Conservation (phyloP, 495 filamentous ascomycete genomes). For the Penicillium flavigenum region DNA sequence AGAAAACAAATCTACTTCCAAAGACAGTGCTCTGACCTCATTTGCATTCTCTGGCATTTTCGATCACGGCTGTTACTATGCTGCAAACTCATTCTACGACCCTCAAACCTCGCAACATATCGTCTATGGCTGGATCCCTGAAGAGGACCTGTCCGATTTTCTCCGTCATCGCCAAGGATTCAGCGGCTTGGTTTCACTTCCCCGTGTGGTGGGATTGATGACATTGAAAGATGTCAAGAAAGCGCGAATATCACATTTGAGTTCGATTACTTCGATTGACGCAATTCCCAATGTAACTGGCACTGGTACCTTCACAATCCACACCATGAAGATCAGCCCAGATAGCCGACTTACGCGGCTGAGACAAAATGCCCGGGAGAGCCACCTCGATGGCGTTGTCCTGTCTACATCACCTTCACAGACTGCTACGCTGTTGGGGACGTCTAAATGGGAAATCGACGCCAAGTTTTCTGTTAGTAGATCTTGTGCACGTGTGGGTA, state of each 20-base stretch:
- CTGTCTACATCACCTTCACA: constrained; percentile 1
- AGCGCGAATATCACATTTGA: constrained; percentile 31
- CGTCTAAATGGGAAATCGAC: constrained; percentile 35
- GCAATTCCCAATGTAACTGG: constrained; percentile 13
- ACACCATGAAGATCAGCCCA: constrained; percentile 35
- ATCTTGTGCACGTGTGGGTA: constrained; percentile 30
- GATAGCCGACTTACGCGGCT: constrained; percentile 31
- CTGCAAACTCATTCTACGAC: constrained; percentile 43
- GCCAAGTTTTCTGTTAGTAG: constrained; percentile 29
- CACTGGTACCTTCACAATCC: constrained; percentile 29
- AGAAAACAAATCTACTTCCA: neutral
- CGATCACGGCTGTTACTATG: constrained; percentile 41
- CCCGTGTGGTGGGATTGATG: constrained; percentile 28
- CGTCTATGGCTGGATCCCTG: constrained; percentile 40
- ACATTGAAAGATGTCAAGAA: constrained; percentile 29
- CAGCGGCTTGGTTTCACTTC: constrained; percentile 42
- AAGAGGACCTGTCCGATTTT: constrained; percentile 39
- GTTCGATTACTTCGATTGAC: constrained; percentile 39
- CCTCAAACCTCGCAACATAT: constrained; percentile 28
- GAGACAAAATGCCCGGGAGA: constrained; percentile 19
- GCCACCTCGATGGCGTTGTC: constrained; percentile 2
- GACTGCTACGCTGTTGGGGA: constrained; percentile 18
- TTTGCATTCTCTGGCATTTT: constrained; percentile 36
- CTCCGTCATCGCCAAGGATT: constrained; percentile 40
- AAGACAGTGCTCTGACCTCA: constrained; percentile 18